Base-by-base conservation (phyloP, 2,329 filamentous ascomycete species). In the Westerdykella sp. region DNA sequence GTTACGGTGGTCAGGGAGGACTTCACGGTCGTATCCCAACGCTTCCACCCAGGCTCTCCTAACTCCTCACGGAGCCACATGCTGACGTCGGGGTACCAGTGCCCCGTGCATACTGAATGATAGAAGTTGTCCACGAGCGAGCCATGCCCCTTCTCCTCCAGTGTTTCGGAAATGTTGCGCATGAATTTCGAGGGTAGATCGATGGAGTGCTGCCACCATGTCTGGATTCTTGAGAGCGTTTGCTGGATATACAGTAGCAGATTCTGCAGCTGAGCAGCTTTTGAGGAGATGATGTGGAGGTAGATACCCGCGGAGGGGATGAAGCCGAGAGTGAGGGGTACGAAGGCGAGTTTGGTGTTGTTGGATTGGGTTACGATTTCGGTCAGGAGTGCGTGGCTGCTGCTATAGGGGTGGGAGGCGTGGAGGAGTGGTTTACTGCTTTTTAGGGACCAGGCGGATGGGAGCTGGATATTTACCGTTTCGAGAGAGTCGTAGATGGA, bases 31-130 rank as follows among this genome's bases (percentile, higher is more conserved):
- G 91, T 94, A 50, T 97, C 90, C 93, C 93, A 98, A 39, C 93
- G 77, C 67, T 95, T 96, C 56, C 95, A 87, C 0, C 89, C 89
- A 49, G 87, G 74, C 60, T 94, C 87, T 6, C 81, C 80, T 23
- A 96, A 70, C 51, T 85, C 85, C 57, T 95, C 88, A 4, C 90
- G 80, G 1, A 98, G 74, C 84, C 94, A 98, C 62, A 96, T 89
- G 46, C 81, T 83, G 42, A 97, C 73, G 15, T 80, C 77, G 9
- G 80, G 77, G 41, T 84, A 81, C 21, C 85, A 88, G 58, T 93
- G 80, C 0, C 90, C 90, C 0, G 89, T 95, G 23, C 88, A 81
- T 5, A 88, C 85, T 0, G 91, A 78, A 58, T 95, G 89, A 60
- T 87, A 95, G 7, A 95, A 69, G 4, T 86, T 87, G 37, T 87